Base-by-base conservation (phyloP, 1,139 yeast genomes). In the Pichia sp. region DNA sequence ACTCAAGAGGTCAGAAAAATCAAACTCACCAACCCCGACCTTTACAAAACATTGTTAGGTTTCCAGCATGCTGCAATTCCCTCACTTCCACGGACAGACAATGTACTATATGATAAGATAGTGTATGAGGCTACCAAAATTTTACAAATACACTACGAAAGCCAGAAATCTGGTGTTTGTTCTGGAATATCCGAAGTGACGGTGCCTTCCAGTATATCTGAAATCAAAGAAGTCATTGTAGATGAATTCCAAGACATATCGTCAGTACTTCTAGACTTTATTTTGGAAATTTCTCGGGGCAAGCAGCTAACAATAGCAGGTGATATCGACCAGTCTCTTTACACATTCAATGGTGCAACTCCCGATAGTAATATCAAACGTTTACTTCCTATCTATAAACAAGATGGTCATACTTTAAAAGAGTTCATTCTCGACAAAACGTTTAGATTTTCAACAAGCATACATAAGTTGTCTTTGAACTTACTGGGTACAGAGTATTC, bases 171-270 rank as follows among this genome's bases (percentile, higher is more conserved):
- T 19, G n/a, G 9, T 7, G 13, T 13, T 21, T 10, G 5, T 8
- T 16, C 13, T 10, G 41, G 8, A 12, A 31, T 7, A 7, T 13
- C 37, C 18, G 7, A n/a, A 12, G 46, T 36, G 23, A 31, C 13
- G 6, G 18, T 46, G 13, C 50, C 54, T 6, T n/a, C 26, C 1
- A 9, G 12, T n/a, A 47, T 51, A 19, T 8, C 45, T 2, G 40
- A 49, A 5, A 26, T 43, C 10, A 56, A 56, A 36, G 49, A 55
- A 37, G 49, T 85, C 0, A 66, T 87, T 0, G 81, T 86, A 12
- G 95, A 87, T 66, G 95, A 87, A 66, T 83, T 82, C 62, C 95
- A 87, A 64, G 95, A 87, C 66, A 74, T 85, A 66, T 78, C 82
- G 57, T 74, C 75, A 0, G 72, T 71, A n/a, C 70, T 85, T 25